These are phyloP conservation scores for Pyrrhoderma noxium DNA, from an alignment of 1,284 basidiomycete species.

Conservation along the genomic window DNA sequence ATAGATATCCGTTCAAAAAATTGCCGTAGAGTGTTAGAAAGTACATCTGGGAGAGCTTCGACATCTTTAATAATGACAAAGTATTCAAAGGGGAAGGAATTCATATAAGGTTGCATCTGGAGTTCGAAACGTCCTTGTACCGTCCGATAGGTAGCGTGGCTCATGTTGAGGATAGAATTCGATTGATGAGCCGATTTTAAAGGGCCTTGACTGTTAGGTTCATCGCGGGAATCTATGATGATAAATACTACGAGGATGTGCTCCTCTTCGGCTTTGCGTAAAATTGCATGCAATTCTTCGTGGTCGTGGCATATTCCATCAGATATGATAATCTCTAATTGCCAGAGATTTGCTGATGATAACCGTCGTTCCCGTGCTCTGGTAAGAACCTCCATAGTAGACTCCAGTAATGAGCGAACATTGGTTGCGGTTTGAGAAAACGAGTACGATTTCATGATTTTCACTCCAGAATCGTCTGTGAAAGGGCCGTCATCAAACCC, in stretches of 20 bases:
- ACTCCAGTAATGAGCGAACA: slow-evolving; percentile 80
- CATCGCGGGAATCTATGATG: slow-evolving; percentile 83
- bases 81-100: slow-evolving; percentile 98
- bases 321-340: slow-evolving; percentile 96
- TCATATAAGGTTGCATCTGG: slow-evolving; percentile 84
- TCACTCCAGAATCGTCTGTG: slow-evolving; percentile 72
- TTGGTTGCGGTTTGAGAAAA: slow-evolving; percentile 93
- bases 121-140: slow-evolving; percentile 86
- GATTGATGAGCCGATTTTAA: slow-evolving; percentile 28
- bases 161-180: slow-evolving; percentile 89
- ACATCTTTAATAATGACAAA: slow-evolving; percentile 91
- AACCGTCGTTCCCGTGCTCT: slow-evolving; percentile 63
- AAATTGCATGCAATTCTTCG: slow-evolving; percentile 70
- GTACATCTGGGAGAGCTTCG: slow-evolving; percentile 86
- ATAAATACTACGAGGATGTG: slow-evolving; percentile 97
- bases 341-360: slow-evolving; percentile 84
- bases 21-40: slow-evolving; percentile 88
- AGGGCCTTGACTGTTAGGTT: slow-evolving; percentile 22
- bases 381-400: slow-evolving; percentile 73
- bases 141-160: slow-evolving; percentile 82
- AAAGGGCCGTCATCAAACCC: slow-evolving; percentile 76
- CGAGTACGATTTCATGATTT: slow-evolving; percentile 77
- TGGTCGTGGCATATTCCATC: slow-evolving; percentile 99
- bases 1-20: slow-evolving; percentile 74
- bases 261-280: slow-evolving; percentile 86